Base-by-base conservation (phyloP, 495 filamentous ascomycete species). In the Eremomyces bilateralis region DNA sequence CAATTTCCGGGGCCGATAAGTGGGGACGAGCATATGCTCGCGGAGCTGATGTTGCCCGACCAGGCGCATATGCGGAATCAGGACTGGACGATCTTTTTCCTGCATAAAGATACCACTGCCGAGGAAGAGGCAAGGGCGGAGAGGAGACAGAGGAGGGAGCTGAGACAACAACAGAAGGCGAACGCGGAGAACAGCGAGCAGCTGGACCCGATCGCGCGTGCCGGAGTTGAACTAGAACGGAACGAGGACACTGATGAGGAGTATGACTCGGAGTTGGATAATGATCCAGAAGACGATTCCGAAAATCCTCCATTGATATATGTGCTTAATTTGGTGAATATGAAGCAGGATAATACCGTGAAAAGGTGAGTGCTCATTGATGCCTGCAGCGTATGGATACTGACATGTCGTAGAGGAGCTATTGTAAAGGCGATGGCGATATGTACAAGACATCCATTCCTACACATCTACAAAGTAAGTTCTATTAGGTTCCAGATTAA, bases 361-460 rank as follows among this genome's bases (percentile, higher is more conserved):
- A 84, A 88, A 53, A 66, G 75, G 73, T 76, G 57, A 38, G 13
- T 39, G n/a, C n/a, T n/a, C n/a, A n/a, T n/a, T n/a, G n/a, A n/a
- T n/a, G n/a, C n/a, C n/a, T n/a, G n/a, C n/a, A n/a, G n/a, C n/a
- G n/a, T n/a, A n/a, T n/a, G n/a, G n/a, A n/a, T n/a, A n/a, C n/a
- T n/a, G n/a, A n/a, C n/a, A n/a, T n/a, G n/a, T n/a, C n/a, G n/a
- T 37, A 79, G 84, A 65, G 88, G 88, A 36, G 90, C 88, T 1
- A 72, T 92, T 20, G 84, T 94, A 20, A 97, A 94, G 56, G 83
- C 88, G 1, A 97, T 97, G 88, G 88, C 88, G n/a, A 94, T 97
- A 43, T 97, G 88, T 57, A 97, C 88, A 3, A 63, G 85, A 31
- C 88, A 97, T 59, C 83, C 88, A n/a, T 97, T 97, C 51, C 63